Evolutionary conservation across 2,329 filamentous ascomycete genomes (phyloP).

Genomic region (Ascosphaera apis): DNA sequence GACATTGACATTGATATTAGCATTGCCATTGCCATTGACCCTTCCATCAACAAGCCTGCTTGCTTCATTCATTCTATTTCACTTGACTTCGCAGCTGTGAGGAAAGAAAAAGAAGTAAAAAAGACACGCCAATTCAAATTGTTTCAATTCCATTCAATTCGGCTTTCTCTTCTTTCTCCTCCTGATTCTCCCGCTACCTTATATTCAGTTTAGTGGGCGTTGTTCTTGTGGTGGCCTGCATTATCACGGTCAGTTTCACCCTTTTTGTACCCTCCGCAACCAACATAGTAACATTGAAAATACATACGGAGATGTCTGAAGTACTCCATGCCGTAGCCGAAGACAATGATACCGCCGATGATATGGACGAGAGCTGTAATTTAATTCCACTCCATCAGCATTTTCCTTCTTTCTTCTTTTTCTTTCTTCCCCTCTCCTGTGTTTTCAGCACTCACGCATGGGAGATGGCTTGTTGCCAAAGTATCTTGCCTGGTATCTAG

Average conservation of each 20-base stretch:
- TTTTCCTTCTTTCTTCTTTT: too few relatives aligned
- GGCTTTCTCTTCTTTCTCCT: conserved; percentile 15
- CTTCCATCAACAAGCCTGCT: too few relatives aligned
- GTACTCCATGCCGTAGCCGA: conserved; percentile 97
- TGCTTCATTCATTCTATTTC: too few relatives aligned
- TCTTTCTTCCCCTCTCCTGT: too few relatives aligned
- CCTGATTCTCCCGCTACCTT: conserved; percentile 3
- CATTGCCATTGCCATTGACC: too few relatives aligned
- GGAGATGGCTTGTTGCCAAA: conserved; percentile 83
- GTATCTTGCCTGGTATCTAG: conserved; percentile 67
- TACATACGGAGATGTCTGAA: conserved; percentile 97
- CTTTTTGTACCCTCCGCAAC: neutral
- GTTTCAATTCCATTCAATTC: conserved; percentile 16
- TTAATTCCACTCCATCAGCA: neutral
- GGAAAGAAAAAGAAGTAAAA: too few relatives aligned
- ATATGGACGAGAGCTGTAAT: conserved; percentile 62
- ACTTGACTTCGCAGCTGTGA: too few relatives aligned
- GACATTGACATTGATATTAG: too few relatives aligned
- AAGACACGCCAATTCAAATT: conserved; percentile 4
- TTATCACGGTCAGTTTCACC: neutral
- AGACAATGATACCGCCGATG: conserved; percentile 49
- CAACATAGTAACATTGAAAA: conserved; percentile 4
- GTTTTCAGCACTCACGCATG: conserved; percentile 45
- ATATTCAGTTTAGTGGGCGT: conserved; percentile 56
- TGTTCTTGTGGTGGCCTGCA: conserved; percentile 99